Conservation (phyloP, 768 basidiomycete species). For the Steccherinum ochraceum region DNA sequence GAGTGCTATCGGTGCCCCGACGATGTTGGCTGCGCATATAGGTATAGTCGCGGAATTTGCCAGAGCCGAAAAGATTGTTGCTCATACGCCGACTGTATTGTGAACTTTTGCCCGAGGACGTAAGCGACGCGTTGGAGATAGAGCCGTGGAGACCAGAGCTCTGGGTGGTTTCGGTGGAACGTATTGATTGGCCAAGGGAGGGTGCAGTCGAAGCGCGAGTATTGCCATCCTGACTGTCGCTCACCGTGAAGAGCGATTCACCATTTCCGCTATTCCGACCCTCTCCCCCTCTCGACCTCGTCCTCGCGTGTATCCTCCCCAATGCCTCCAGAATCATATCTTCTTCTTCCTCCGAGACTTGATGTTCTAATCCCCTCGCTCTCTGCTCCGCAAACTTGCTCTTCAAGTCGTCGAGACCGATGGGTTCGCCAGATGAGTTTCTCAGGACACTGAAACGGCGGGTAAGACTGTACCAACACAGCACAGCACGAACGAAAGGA, state of each 20-base stretch:
- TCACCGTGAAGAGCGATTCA: not conserved
- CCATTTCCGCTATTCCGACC: conserved; percentile 2
- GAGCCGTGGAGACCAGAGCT: conserved; percentile 24
- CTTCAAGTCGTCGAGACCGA: conserved; percentile 59
- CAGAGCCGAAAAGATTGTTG: conserved; percentile 82
- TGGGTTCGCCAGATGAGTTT: conserved; percentile 56
- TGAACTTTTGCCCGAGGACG: conserved; percentile 31
- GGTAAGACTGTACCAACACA: conserved; percentile 50
- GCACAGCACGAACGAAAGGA: conserved; percentile 14
- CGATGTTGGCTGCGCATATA: conserved; percentile 56
- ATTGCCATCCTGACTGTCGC: conserved; percentile 5
- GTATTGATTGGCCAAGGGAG: conserved; percentile 18
- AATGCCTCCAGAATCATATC: conserved; percentile 78
- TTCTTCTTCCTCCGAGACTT: conserved; percentile 77
- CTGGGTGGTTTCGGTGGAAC: conserved; percentile 28
- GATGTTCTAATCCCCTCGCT: conserved; percentile 57
- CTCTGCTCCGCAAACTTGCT: conserved; percentile 71
- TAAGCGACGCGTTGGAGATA: conserved; percentile 18
- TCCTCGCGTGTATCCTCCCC: conserved; percentile 40
- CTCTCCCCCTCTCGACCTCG: conserved; percentile 10
- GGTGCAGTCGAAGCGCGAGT: conserved; percentile 8
- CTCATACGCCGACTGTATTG: conserved; percentile 68
- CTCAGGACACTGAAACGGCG: conserved; percentile 79
- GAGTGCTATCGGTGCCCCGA: conserved; percentile 33
- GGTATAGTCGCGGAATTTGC: conserved; percentile 67